Evolutionary conservation across 1,139 yeast genomes (phyloP).

Genomic region (Chernovozyma aurita): DNA sequence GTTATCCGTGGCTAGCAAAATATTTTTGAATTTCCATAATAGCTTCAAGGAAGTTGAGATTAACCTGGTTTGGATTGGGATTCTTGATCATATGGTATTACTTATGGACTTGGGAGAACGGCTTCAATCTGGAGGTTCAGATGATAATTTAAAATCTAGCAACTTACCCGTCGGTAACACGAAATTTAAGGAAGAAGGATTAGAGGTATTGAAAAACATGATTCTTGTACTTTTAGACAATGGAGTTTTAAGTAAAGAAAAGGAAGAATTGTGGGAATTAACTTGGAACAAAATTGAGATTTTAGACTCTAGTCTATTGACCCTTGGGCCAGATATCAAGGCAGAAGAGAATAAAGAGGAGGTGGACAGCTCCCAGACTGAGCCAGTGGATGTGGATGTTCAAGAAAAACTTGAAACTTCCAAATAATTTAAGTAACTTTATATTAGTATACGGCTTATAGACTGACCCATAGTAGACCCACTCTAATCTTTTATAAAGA

Average conservation of each 20-base stretch:
- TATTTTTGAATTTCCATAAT: slow-evolving; percentile 52
- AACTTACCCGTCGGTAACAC: background rate
- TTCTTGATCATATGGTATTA: slow-evolving; percentile 28
- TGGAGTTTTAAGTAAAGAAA: slow-evolving; percentile 19
- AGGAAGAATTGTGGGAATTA: slow-evolving; percentile 23
- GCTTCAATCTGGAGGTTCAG: background rate
- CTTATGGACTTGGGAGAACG: slow-evolving; percentile 22
- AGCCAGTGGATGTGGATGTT: too few species aligned
- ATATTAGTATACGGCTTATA: too few species aligned
- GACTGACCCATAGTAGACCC: too few species aligned
- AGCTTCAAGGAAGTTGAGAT: slow-evolving; percentile 21
- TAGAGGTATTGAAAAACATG: slow-evolving; percentile 63
- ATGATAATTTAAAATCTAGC: background rate
- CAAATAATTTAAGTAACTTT: too few species aligned
- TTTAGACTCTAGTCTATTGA: slow-evolving; percentile 34
- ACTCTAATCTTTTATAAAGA: too few species aligned
- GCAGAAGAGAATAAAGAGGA: background rate
- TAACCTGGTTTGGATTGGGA: slow-evolving; percentile 31
- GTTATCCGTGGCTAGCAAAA: slow-evolving; percentile 63
- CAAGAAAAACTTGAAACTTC: slow-evolving; percentile 6
- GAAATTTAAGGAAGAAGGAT: slow-evolving; percentile 48
- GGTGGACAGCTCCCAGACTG: background rate
- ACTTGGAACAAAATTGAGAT: slow-evolving; percentile 43
- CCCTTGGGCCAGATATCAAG: background rate
- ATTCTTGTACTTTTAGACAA: slow-evolving; percentile 33